Conservation (phyloP, 2,329 filamentous ascomycete genomes). For the Fusarium miscanthi region DNA sequence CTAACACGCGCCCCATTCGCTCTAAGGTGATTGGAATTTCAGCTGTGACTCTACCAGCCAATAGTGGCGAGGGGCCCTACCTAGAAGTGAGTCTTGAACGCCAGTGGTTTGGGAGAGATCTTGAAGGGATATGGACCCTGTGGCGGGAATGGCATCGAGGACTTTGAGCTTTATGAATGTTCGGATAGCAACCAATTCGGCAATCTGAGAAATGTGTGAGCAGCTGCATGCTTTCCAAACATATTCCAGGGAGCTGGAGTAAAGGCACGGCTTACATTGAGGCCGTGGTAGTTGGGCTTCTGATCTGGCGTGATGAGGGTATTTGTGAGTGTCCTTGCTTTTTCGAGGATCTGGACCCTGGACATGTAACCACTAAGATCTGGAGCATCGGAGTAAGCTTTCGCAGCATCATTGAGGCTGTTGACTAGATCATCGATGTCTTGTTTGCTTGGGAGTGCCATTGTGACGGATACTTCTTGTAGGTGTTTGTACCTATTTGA, state of each 20-base stretch:
- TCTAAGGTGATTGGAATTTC: conserved; percentile 27
- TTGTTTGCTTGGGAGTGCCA: conserved; percentile 33
- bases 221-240: rapidly evolving
- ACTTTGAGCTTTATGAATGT: conserved; percentile 48
- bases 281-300: conserved; percentile 49
- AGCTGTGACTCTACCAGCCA: not conserved
- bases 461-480: not conserved
- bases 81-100: conserved; percentile 45
- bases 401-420: conserved; percentile 30
- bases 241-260: rapidly evolving
- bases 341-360: conserved; percentile 44
- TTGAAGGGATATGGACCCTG: conserved; percentile 44
- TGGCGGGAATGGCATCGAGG: conserved; percentile 45
- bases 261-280: conserved; percentile 40
- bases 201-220: conserved; percentile 38
- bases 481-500: not conserved
- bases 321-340: conserved; percentile 43
- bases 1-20: conserved; percentile 44
- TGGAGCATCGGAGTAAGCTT: conserved; percentile 40
- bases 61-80: conserved; percentile 14
- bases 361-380: conserved; percentile 43
- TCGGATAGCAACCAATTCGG: conserved; percentile 46
- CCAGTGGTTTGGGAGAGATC: conserved; percentile 44
- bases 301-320: conserved; percentile 45
- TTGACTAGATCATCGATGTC: conserved; percentile 38